Evolutionary conservation across 108 stramenopile species (phyloP), one percentile per base, ranked within the genome.

Genomic region (Cyclotella kingstonii): DNA sequence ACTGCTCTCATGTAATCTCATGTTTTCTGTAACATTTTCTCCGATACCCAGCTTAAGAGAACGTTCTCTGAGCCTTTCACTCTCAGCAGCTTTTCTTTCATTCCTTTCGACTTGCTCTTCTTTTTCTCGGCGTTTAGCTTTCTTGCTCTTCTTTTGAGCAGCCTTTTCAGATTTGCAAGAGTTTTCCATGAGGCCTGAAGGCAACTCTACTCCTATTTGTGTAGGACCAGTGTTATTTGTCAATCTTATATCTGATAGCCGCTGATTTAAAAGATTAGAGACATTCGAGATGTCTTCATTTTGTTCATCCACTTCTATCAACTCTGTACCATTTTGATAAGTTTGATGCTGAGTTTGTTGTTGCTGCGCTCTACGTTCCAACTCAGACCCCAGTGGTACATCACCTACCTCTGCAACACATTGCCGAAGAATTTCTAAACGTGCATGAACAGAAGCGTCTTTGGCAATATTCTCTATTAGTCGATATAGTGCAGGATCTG

Each of bases 401-500:
- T 84, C 89, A 6, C 83, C 84, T 63, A 88, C 83, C 42, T 70
- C 79, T 4, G 86, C 83, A 23, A 86, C 82, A 51, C 56, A 59
- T 60, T 90, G 91, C 31, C 79, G 77, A 40, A 85, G 53, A 65
- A 93, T 91, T 56, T 95, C 95, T 47, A 88, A 70, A 22, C 71
- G 81, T 14, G 69, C 82, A 4, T 43, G 45, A 0, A 81, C 71
- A 23, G 36, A 39, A 27, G 49, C 28, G 38, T 53, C 52, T 47
- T 77, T 46, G 2, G 80, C 73, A 19, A 83, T 61, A 10, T 73
- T 84, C 18, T 90, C 84, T 2, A 96, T 31, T 14, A 51, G 41
- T 31, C 96, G 74, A 62, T 89, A 96, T 4, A 85, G 46, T 23
- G 85, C 84, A n/a, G 96, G 96, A 70, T 93, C 91, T 5, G 88